Base-by-base conservation (phyloP, 2,329 filamentous ascomycete species). In the Epichloe coenophiala region DNA sequence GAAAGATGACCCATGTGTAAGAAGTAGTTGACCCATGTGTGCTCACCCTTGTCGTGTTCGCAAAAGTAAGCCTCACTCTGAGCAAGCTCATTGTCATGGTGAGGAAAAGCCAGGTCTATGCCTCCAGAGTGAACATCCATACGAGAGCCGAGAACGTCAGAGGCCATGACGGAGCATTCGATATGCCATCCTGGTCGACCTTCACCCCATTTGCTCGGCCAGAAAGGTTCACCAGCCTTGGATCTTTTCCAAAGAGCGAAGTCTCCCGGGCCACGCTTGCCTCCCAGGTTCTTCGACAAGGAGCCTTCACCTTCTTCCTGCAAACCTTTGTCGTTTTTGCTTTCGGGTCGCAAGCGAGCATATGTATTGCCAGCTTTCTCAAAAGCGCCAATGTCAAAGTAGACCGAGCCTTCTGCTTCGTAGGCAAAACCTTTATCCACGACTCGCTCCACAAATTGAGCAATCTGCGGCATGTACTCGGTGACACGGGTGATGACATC, bases 121-220 rank as follows among this genome's bases (percentile, higher is more conserved):
- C 91, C 91, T 31, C 91, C 90, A 21, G 88, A 94, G 66, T 96
- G 91, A 49, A 96, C 87, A 64, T 97, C 91, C 73, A 97, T 89
- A 54, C 83, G 77, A 31, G 81, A 75, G 5, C 90, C 90, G 1
- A 97, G 71, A n/a, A 89, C 78, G 56, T 90, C 87, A 2, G 86
- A 91, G 0, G 90, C 89, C 91, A 97, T 96, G 15, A 89, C 89
- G 1, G 85, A 90, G 80, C 91, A 96, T 70, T 96, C 90, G 61
- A 96, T 96, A 63, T 96, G 91, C 91, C 91, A 97, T 17, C 91
- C 91, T 1, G 91, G 91, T 43, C 91, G 76, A 4, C 90, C 90
- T 51, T 82, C 75, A 4, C 91, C 89, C 90, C 91, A 97, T 3
- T 82, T 81, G 58, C 86, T 93, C 5, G 81, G 75, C 91, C 91